Conservation (phyloP, 192 early-diverging fungal genomes). For the Funneliformis mosseae region DNA sequence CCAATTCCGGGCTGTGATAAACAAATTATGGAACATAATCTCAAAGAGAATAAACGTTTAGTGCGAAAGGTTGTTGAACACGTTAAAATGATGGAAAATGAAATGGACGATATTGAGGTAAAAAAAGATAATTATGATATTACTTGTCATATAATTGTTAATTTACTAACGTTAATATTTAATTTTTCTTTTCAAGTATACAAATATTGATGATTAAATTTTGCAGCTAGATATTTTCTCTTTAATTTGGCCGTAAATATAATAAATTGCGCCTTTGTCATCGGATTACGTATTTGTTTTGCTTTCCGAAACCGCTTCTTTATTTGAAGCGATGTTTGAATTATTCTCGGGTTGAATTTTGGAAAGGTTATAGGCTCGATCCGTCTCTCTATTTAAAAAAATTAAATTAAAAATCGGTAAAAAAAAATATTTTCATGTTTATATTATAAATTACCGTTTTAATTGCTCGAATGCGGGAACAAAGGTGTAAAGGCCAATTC, state of each 20-base stretch:
- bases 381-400: neutral
- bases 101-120: constrained; percentile 15
- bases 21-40: constrained; percentile 1
- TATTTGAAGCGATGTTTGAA: neutral
- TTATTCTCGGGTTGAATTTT: neutral
- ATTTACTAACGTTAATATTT: neutral
- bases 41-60: constrained; percentile 20
- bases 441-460: constrained; percentile 9
- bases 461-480: neutral
- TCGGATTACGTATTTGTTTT: neutral
- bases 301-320: neutral
- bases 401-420: neutral
- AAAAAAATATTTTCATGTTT: neutral
- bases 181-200: neutral
- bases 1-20: constrained; percentile 38
- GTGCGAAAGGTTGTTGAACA: constrained; percentile 27
- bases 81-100: neutral
- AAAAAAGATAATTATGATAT: neutral
- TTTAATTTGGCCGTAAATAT: neutral
- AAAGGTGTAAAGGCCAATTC: neutral
- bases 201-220: neutral
- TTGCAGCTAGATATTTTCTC: neutral
- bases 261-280: neutral
- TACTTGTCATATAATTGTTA: neutral
- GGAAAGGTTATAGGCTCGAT: neutral